Conservation (phyloP, 805 yeast species). For the Kodamaea kakaduensis region DNA sequence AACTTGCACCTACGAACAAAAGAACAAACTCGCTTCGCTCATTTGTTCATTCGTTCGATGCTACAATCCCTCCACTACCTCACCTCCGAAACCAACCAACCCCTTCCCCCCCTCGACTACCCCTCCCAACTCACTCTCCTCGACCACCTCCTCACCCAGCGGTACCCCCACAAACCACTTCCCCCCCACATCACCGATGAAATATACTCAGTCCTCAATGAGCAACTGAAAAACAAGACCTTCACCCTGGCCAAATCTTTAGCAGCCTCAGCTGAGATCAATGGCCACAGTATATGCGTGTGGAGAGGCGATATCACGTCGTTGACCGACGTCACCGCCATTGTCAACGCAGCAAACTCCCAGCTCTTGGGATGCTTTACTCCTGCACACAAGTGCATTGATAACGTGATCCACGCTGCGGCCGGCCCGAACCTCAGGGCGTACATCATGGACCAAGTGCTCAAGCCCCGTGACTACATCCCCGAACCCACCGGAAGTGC, state of each 20-base stretch:
- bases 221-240: background rate
- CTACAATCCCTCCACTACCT: too few relatives aligned
- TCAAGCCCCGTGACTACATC: slow-evolving; percentile 1
- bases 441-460: background rate
- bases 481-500: slow-evolving; percentile 5
- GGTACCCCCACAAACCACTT: slow-evolving; percentile 4
- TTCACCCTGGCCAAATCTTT: background rate
- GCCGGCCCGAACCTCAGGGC: slow-evolving; percentile 5
- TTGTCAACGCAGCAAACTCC: slow-evolving; percentile 7
- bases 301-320: slow-evolving; percentile 7
- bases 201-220: background rate
- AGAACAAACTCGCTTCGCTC: too few relatives aligned
- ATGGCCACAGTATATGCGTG: background rate
- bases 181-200: slow-evolving; percentile 1
- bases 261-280: background rate
- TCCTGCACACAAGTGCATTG: slow-evolving; percentile 5
- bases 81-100: too few relatives aligned
- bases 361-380: slow-evolving; percentile 4
- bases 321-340: slow-evolving; percentile 4
- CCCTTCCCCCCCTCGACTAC: too few relatives aligned
- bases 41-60: too few relatives aligned
- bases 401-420: slow-evolving; percentile 5
- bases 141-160: slow-evolving; percentile 1
- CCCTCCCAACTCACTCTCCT: background rate
- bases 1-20: too few relatives aligned